Base-by-base conservation (phyloP, 2,329 filamentous ascomycete species). In the Trichoderma afroharzianum region DNA sequence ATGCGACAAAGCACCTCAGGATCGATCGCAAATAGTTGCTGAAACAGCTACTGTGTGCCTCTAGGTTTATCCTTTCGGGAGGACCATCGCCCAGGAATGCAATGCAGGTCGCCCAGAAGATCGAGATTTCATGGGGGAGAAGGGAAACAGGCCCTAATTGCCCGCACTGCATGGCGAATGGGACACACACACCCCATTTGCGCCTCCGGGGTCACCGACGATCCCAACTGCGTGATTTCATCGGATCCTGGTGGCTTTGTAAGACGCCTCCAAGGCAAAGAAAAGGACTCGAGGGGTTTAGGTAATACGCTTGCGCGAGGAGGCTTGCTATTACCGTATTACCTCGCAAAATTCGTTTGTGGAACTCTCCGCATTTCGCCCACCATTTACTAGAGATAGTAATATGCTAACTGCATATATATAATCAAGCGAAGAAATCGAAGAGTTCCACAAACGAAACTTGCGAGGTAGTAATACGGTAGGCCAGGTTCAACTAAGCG, bases 201-300 rank as follows among this genome's bases (percentile, higher is more conserved):
- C 30, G 33, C 55, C 36, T 43, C 64, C 64, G 64, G 64, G 64
- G 28, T 61, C 53, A 68, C 64, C 64, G 64, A 68, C 55, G 55
- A 68, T 68, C 64, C 64, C 64, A 68, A 43, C 53, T 59, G 26
- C 26, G 53, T 47, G 64, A n/a, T 59, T 43, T 68, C 50, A 43
- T 30, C 26, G 33, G 33, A 21, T 43, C 53, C 64, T 24, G n/a
- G 64, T 57, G 53, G 57, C 64, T 36, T 68, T 59, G 33, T 47
- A 59, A 68, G 64, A 68, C 64, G 64, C 64, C 64, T 68, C 64
- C 64, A 33, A 18, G 28, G 50, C n/a, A 18, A 53, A 39, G 33
- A 36, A 32, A 68, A 21, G 33, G 18, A 9, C 28, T 66, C 11
- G 26, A 18, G 43, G n/a, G n/a, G 30, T n/a, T 32, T 47, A 28